Conservation (phyloP, 2,329 filamentous ascomycete genomes). For the Periconia sp. region DNA sequence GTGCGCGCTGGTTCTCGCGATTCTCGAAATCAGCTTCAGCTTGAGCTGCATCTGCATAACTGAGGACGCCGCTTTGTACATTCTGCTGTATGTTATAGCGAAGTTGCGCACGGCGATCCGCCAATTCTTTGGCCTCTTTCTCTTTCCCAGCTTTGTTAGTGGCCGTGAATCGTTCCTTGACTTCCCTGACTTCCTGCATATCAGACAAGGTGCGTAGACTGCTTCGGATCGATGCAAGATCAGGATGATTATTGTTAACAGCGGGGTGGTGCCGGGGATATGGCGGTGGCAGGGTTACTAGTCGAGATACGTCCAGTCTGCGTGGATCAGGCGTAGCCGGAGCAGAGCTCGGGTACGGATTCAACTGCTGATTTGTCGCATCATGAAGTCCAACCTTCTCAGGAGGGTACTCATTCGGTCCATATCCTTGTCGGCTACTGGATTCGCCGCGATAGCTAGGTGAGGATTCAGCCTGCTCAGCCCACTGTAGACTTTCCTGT, state of each 20-base stretch:
- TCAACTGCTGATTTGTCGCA: constrained; percentile 42
- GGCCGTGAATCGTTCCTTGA: constrained; percentile 59
- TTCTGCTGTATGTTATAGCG: constrained; percentile 76
- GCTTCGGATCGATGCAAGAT: constrained; percentile 75
- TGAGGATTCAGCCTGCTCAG: constrained; percentile 45
- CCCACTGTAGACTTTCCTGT: constrained; percentile 71
- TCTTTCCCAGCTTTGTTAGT: constrained; percentile 59
- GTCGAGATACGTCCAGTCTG: constrained; percentile 81
- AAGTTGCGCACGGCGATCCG: constrained; percentile 65
- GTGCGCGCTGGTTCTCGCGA: constrained; percentile 69
- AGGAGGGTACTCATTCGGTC: constrained; percentile 62
- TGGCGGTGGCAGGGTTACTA: constrained; percentile 89
- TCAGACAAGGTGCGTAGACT: constrained; percentile 74
- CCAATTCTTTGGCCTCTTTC: constrained; percentile 56
- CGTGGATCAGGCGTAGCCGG: constrained; percentile 52
- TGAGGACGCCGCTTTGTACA: constrained; percentile 75
- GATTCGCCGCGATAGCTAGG: constrained; percentile 35
- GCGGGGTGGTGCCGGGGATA: constrained; percentile 94
- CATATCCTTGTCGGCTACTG: constrained; percentile 44
- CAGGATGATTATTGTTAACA: constrained; percentile 92
- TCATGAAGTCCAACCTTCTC: constrained; percentile 66
- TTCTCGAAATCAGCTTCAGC: constrained; percentile 75
- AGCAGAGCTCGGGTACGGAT: constrained; percentile 36
- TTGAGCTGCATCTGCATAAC: constrained; percentile 78
- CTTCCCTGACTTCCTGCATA: constrained; percentile 68